A percentile compares a stretch with the other conserved stretches of the same genome.
phyloP scores from a whole-genome alignment of 106 monocot species.

The Hemerocallis citrina region DNA sequence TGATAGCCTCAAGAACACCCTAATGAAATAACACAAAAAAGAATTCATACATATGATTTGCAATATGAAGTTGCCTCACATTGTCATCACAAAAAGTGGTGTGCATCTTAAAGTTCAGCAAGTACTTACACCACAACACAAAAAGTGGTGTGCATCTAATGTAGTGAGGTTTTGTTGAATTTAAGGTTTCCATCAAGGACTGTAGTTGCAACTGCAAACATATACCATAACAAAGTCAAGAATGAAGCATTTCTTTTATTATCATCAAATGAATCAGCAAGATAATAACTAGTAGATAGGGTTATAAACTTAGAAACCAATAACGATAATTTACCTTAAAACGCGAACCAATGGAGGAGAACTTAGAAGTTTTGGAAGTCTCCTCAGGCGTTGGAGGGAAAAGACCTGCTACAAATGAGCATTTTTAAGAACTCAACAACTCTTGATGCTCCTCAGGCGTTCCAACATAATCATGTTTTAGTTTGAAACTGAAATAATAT shows the following conservation, averaged over 20 bases:
- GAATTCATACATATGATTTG: neutral
- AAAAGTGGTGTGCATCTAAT: constrained; percentile 95
- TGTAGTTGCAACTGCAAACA: constrained; percentile 82
- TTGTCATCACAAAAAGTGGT: neutral
- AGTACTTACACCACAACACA: constrained; percentile 96
- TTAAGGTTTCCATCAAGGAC: constrained; percentile 86
- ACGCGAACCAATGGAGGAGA: constrained; percentile 95
- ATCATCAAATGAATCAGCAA: too few relatives aligned
- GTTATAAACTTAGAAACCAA: too few relatives aligned
- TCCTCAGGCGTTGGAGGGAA: constrained; percentile 78
- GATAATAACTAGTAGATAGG: too few relatives aligned
- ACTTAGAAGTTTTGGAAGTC: constrained; percentile 80
- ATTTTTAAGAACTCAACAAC: constrained; percentile 73
- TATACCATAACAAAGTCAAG: neutral
- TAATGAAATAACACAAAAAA: constrained; percentile 15
- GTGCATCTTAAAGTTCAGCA: constrained; percentile 5
- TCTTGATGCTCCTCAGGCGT: constrained; percentile 98
- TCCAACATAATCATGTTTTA: too few relatives aligned
- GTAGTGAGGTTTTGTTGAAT: constrained; percentile 97
- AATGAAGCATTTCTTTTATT: too few relatives aligned
- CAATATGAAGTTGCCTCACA: neutral
- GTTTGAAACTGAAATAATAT: too few relatives aligned
- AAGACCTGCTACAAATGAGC: constrained; percentile 76
- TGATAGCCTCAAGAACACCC: constrained; percentile 98
- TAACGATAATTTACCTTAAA: constrained; percentile 91